These are phyloP conservation scores for Cercospora janseana DNA, from an alignment of 2,329 filamentous ascomycete genomes.

Conservation along the genomic window DNA sequence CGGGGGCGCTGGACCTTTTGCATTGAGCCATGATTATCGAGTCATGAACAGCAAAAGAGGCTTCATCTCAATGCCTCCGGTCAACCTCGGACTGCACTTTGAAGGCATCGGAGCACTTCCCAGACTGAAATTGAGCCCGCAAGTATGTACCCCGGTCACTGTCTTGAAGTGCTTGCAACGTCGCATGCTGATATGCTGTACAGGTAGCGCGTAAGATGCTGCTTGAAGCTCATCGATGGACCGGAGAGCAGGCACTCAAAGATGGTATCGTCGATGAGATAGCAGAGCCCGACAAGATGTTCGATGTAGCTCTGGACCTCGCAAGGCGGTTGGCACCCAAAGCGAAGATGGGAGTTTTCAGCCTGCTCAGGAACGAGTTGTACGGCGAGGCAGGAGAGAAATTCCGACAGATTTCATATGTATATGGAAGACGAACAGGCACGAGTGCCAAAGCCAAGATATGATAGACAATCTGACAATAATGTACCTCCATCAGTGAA, in stretches of 20 bases:
- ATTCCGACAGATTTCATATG: constrained; percentile 54
- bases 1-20: constrained; percentile 50
- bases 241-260: constrained; percentile 50
- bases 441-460: constrained; percentile 51
- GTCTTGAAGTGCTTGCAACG: background rate
- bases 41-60: constrained; percentile 50
- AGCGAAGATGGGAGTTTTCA: constrained; percentile 53
- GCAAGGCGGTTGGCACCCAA: constrained; percentile 46
- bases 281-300: constrained; percentile 51
- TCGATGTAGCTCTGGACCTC: constrained; percentile 46
- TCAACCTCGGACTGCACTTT: constrained; percentile 56
- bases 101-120: constrained; percentile 55
- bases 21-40: constrained; percentile 50
- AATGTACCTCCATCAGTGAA: background rate
- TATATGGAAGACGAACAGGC: constrained; percentile 48
- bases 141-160: constrained; percentile 19
- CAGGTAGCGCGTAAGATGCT: constrained; percentile 55
- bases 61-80: constrained; percentile 53
- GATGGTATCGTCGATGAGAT: constrained; percentile 57
- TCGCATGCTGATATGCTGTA: background rate
- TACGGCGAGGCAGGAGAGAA: constrained; percentile 54
- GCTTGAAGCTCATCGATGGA: constrained; percentile 56
- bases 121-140: constrained; percentile 52
- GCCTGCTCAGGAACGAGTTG: constrained; percentile 52
- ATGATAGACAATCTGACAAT: constrained; percentile 26